phyloP scores from a whole-genome alignment of 1,284 basidiomycete species.

The Caloboletus inedulis region DNA sequence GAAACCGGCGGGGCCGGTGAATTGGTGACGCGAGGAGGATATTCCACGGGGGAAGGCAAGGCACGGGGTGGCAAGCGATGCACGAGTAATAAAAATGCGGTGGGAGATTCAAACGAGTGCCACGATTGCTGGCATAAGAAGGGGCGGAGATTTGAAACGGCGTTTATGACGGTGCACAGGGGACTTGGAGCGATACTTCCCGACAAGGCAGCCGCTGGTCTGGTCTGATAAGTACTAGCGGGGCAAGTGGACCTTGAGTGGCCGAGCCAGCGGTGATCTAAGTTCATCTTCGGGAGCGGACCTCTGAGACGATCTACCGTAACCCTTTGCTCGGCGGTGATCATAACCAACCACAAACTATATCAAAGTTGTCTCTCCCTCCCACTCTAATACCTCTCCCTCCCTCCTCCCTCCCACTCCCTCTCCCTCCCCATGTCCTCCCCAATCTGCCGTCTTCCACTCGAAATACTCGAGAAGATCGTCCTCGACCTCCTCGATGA shows the following conservation, averaged over 20 bases:
- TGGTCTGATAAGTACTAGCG: not conserved
- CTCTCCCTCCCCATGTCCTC: conserved; percentile 11
- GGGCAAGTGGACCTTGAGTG: not conserved
- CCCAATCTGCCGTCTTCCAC: conserved; percentile 43
- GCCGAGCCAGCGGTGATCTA: not conserved
- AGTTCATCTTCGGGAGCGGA: conserved; percentile 7
- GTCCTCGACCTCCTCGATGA: conserved; percentile 45
- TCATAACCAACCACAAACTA: not conserved
- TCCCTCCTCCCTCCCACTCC: no score
- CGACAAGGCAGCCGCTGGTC: not conserved
- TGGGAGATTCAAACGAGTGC: not conserved
- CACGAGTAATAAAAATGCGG: not conserved
- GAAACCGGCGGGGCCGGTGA: conserved; percentile 4
- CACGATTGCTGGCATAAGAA: not conserved
- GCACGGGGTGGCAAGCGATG: no score
- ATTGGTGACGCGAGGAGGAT: no score
- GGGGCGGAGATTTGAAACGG: conserved; percentile 21
- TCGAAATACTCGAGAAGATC: conserved; percentile 58
- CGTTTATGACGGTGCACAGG: conserved; percentile 17
- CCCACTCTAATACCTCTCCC: not conserved
- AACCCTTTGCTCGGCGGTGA: conserved; percentile 9
- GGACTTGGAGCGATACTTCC: not conserved
- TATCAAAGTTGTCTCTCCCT: conserved; percentile 1
- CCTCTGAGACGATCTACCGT: conserved; percentile 8
- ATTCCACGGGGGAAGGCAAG: no score